These are phyloP conservation scores for Pythium phragmitis DNA, from an alignment of 352 stramenopile species.

Conservation along the genomic window DNA sequence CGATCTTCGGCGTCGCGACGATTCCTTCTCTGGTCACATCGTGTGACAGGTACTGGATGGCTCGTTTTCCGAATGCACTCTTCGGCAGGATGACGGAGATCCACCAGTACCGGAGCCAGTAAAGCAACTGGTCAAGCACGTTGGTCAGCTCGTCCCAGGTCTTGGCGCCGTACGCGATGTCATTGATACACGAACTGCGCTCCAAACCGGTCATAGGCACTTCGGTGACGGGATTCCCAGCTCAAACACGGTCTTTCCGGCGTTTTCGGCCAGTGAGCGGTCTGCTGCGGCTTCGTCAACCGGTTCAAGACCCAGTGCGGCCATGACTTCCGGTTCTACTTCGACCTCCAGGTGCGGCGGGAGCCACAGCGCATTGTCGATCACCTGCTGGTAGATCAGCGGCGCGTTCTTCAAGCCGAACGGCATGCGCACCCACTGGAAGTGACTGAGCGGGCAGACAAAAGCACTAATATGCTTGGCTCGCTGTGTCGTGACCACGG, in stretches of 20 bases:
- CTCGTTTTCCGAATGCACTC: conserved; percentile 23
- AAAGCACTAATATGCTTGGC: conserved; percentile 21
- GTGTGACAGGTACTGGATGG: too few species aligned
- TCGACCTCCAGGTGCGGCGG: conserved; percentile 6
- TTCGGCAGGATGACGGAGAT: conserved; percentile 21
- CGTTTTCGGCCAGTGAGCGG: not conserved
- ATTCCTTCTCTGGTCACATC: too few species aligned
- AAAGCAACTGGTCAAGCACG: conserved; percentile 14
- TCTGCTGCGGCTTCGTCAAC: not conserved
- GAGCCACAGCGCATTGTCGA: conserved; percentile 22
- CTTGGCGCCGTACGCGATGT: conserved; percentile 7
- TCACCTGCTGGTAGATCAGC: conserved; percentile 22
- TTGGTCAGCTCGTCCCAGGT: conserved; percentile 2
- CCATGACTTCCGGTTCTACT: conserved; percentile 11
- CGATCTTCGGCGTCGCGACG: too few species aligned
- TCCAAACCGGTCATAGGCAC: conserved; percentile 5
- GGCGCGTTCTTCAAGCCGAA: conserved; percentile 25
- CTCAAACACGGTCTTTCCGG: conserved; percentile 21
- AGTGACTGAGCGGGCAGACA: conserved; percentile 22
- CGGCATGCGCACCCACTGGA: conserved; percentile 26
- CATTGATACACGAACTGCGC: conserved; percentile 19
- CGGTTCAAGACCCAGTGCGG: conserved; percentile 2
- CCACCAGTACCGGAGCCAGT: conserved; percentile 24
- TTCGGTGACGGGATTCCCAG: conserved; percentile 2
- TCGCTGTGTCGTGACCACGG: conserved; percentile 11